Base-by-base conservation (phyloP, 2,329 filamentous ascomycete species). In the Cryphonectria carpinicola region DNA sequence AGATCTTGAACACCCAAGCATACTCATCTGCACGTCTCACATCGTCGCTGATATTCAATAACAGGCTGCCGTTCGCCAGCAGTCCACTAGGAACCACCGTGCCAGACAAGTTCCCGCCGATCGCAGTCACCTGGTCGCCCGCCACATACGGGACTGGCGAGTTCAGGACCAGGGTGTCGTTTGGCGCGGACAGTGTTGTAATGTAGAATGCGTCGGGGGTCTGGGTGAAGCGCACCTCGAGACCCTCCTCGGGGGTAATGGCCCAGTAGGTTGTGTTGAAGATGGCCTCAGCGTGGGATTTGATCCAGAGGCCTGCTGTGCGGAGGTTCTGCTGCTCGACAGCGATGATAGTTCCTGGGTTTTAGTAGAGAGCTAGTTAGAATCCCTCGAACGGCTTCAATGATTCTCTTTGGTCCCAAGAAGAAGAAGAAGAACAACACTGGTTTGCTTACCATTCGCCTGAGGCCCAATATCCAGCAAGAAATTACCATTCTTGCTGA, bases 201-300 rank as follows among this genome's bases (percentile, higher is more conserved):
- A 88, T 79, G 73, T 88, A 89, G 71, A 89, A 88, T 0, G 87
- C 86, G 11, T 86, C 82, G 1, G 79, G 71, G 0, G 82, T 87
- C 74, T 83, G 82, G 4, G 87, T 88, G 74, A 88, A 89, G 5
- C 87, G 77, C 0, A 88, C 75, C 8, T 82, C 77, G 0, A 77
- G 78, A 0, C 82, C 81, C 64, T 85, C 84, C 22, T 82, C 78
- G 0, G 85, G 80, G 2, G 69, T 71, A 25, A 85, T 77, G 73
- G 83, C 82, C 85, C 85, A 87, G 74, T 87, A 88, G 1, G 83
- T 87, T 5, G 87, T 89, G 69, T 86, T 85, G 75, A 85, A 89
- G 28, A 90, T 82, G 1, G 86, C 86, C 75, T 89, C 86, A 2
- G 70, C 82, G 75, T 89, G 86, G 0, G 73, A 74, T 41, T 82